phyloP scores from a whole-genome alignment of 139 green algal genomes.

The Chlamydomonas eustigma region DNA sequence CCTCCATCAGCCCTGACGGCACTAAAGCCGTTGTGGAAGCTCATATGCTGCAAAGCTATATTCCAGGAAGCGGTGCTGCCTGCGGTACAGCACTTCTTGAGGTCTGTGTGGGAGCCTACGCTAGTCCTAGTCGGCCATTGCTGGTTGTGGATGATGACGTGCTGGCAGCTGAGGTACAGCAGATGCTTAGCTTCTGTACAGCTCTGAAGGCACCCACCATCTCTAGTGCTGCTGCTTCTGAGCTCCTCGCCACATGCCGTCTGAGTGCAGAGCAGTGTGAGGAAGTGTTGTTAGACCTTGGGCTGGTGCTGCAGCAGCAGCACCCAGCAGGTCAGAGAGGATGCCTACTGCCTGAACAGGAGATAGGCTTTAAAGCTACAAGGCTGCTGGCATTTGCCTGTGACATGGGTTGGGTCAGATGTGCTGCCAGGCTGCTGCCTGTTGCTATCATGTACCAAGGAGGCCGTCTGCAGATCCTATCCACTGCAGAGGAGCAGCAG shows the following conservation, averaged over 20 bases:
- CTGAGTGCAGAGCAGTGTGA: not conserved
- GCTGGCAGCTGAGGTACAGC: conserved; percentile 28
- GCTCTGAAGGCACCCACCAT: not conserved
- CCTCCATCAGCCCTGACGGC: too few species aligned
- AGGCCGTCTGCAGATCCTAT: too few species aligned
- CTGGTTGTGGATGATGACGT: conserved; percentile 39
- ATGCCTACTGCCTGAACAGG: too few species aligned
- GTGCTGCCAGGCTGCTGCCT: conserved; percentile 39
- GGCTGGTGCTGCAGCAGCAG: conserved; percentile 41
- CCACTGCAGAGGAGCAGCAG: too few species aligned
- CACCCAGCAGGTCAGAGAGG: not conserved
- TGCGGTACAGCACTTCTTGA: conserved; percentile 40
- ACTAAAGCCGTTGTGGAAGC: too few species aligned
- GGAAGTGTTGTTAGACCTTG: conserved; percentile 39
- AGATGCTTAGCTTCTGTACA: not conserved
- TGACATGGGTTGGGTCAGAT: conserved; percentile 48
- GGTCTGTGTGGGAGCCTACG: conserved; percentile 4
- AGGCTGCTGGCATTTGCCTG: conserved; percentile 51
- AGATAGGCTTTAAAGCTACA: conserved; percentile 21
- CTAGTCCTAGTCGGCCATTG: conserved; percentile 24
- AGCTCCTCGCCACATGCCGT: not conserved
- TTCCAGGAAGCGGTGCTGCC: too few species aligned
- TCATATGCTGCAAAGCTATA: too few species aligned
- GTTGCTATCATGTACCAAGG: too few species aligned
- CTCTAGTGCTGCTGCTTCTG: not conserved